These are phyloP conservation scores for Sarocladium oryzae DNA, from an alignment of 2,329 filamentous ascomycete species.

Conservation along the genomic window DNA sequence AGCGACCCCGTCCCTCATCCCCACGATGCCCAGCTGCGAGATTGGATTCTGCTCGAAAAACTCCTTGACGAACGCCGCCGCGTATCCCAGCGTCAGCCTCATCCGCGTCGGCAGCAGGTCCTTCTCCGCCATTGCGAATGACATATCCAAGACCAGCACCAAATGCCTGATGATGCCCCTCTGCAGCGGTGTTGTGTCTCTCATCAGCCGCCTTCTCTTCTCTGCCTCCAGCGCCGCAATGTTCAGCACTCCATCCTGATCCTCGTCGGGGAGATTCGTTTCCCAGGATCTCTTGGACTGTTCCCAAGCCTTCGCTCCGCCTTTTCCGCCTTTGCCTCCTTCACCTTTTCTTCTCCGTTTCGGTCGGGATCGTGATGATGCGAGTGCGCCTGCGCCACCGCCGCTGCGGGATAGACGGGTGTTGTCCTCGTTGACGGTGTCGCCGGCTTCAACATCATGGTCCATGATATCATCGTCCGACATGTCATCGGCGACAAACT, in stretches of 20 bases:
- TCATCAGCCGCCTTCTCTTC: constrained; percentile 73
- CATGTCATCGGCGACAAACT: constrained; percentile 56
- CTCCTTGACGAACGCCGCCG: constrained; percentile 81
- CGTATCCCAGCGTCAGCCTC: constrained; percentile 73
- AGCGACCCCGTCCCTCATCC: constrained; percentile 88
- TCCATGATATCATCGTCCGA: constrained; percentile 59
- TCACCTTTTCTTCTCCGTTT: constrained; percentile 1
- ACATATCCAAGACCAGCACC: constrained; percentile 85
- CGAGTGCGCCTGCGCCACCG: constrained; percentile 4
- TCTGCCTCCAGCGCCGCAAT: constrained; percentile 75
- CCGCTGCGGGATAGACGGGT: constrained; percentile 20
- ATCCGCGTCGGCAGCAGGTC: constrained; percentile 86
- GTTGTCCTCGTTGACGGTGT: constrained; percentile 34
- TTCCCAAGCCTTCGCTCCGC: constrained; percentile 55
- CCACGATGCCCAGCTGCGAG: constrained; percentile 85
- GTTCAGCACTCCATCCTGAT: constrained; percentile 70
- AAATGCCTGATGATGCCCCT: constrained; percentile 97
- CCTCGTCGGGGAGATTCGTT: constrained; percentile 60
- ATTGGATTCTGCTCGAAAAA: constrained; percentile 99
- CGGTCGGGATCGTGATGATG: not conserved
- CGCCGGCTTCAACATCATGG: constrained; percentile 19
- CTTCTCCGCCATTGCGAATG: constrained; percentile 89
- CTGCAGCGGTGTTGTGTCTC: constrained; percentile 92
- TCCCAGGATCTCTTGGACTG: constrained; percentile 65
- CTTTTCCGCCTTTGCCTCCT: constrained; percentile 22